Conservation (phyloP, 352 stramenopile genomes). For the Globisporangium splendens region DNA sequence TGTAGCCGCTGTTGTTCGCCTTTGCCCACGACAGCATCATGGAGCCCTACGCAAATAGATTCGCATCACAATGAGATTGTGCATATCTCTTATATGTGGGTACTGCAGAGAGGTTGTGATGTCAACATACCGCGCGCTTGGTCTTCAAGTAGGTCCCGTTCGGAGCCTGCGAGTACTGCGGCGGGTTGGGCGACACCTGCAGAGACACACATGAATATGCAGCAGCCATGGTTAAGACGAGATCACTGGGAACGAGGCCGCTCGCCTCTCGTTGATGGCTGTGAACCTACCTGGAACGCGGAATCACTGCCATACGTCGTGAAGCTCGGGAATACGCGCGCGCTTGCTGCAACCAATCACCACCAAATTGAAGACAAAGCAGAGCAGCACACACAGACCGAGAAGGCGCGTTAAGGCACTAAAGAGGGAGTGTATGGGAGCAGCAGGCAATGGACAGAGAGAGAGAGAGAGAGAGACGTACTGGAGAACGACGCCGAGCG, state of each 20-base stretch:
- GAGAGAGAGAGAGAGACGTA: too few species aligned
- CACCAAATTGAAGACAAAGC: too few species aligned
- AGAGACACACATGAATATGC: background rate
- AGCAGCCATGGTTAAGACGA: background rate
- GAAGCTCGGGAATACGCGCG: constrained; percentile 78
- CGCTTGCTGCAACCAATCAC: constrained; percentile 22
- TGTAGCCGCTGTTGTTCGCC: constrained; percentile 61
- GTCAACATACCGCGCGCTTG: constrained; percentile 56
- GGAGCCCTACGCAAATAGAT: constrained; percentile 38
- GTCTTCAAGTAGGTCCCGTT: constrained; percentile 76
- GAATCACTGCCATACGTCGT: constrained; percentile 67
- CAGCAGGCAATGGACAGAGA: background rate
- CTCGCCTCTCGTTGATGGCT: background rate
- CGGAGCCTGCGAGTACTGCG: constrained; percentile 51
- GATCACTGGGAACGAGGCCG: too few species aligned
- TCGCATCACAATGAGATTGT: background rate
- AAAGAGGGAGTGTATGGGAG: too few species aligned
- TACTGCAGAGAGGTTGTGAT: background rate
- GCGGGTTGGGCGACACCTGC: constrained; percentile 54
- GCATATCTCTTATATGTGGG: too few species aligned
- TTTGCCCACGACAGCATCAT: constrained; percentile 86
- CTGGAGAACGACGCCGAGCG: constrained; percentile 18
- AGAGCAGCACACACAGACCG: too few species aligned
- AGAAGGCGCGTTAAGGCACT: too few species aligned
- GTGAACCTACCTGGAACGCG: constrained; percentile 49